These are phyloP conservation scores for Pseudozyma hubeiensis DNA, from an alignment of 1,284 basidiomycete genomes.

Conservation along the genomic window DNA sequence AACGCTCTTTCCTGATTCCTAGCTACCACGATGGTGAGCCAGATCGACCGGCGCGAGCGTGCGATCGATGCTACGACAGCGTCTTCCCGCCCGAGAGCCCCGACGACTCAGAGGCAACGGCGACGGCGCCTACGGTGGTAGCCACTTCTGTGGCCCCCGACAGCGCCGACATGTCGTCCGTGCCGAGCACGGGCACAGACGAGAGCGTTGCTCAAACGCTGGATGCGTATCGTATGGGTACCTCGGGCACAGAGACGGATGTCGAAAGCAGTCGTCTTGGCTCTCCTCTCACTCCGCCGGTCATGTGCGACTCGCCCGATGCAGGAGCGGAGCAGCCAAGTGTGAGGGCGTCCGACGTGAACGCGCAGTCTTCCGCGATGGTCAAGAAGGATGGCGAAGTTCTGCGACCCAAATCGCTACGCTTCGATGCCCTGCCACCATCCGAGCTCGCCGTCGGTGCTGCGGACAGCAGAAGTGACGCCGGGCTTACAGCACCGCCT, in stretches of 20 bases:
- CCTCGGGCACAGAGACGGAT: slow-evolving; percentile 24
- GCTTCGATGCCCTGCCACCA: slow-evolving; percentile 37
- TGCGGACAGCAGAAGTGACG: background rate
- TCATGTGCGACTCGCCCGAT: slow-evolving; percentile 7
- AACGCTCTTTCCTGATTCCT: slow-evolving; percentile 65
- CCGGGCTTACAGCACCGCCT: background rate
- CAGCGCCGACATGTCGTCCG: slow-evolving; percentile 41
- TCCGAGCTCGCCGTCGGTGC: slow-evolving; percentile 12
- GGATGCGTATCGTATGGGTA: slow-evolving; percentile 12
- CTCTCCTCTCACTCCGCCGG: slow-evolving; percentile 37
- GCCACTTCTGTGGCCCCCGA: slow-evolving; percentile 4
- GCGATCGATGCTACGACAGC: slow-evolving; percentile 84
- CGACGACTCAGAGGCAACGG: slow-evolving; percentile 22
- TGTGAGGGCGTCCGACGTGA: slow-evolving; percentile 3
- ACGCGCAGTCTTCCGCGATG: slow-evolving; percentile 15
- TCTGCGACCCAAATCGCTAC: slow-evolving; percentile 44
- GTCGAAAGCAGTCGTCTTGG: slow-evolving; percentile 21
- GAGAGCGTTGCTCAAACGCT: slow-evolving; percentile 26
- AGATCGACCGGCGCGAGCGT: slow-evolving; percentile 79
- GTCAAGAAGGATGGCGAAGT: slow-evolving; percentile 16
- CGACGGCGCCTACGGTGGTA: background rate
- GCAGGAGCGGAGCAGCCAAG: slow-evolving; percentile 4
- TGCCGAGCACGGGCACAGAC: slow-evolving; percentile 37
- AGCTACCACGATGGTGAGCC: slow-evolving; percentile 61
- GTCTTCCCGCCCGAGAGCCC: slow-evolving; percentile 74